Evolutionary conservation across 2,329 filamentous ascomycete genomes (phyloP), one percentile per base, ranked within the genome.

Genomic region (Neoarthrinium moseri): DNA sequence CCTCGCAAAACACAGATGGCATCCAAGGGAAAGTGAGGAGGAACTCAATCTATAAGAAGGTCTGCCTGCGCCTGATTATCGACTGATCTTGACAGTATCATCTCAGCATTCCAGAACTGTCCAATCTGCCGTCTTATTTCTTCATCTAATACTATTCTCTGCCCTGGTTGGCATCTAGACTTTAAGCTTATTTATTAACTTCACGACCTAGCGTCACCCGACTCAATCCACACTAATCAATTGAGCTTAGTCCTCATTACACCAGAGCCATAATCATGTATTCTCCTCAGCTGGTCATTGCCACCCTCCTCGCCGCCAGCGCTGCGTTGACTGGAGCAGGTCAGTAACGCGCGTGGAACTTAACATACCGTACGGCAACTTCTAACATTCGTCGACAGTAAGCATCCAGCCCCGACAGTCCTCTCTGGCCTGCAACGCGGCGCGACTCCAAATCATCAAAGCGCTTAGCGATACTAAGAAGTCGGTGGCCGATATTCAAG

Each of bases 401-500:
- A 44, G 41, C 41, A 24, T 47, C 12, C 20, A 38, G 36, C 20
- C 20, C 7, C 44, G 44, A 30, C 39, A 47, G 30, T 18, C 35
- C 22, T 33, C 15, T 17, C n/a, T 44, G 23, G 12, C 41, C 6
- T 50, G 48, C 36, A 50, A 48, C 40, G 17, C 27, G 5, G 48
- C 48, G 8, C 48, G 48, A 6, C 17, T 45, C 12, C 45, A 43
- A 10, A 50, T 50, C 36, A 41, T 50, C 35, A 35, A 33, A 22
- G 48, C 48, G 18, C 34, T 50, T 10, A 36, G 40, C 26, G 36
- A 50, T 30, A 48, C 48, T 22, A 32, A 47, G 35, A 33, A 41
- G 22, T 32, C 45, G 23, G 45, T 48, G 5, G 48, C n/a, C n/a
- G 18, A 45, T 6, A 50, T 50, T 24, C 35, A 47, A 18, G 48